These are phyloP conservation scores for Dalbergia cochinchinensis DNA, from an alignment of 306 rosid species.

Conservation along the genomic window DNA sequence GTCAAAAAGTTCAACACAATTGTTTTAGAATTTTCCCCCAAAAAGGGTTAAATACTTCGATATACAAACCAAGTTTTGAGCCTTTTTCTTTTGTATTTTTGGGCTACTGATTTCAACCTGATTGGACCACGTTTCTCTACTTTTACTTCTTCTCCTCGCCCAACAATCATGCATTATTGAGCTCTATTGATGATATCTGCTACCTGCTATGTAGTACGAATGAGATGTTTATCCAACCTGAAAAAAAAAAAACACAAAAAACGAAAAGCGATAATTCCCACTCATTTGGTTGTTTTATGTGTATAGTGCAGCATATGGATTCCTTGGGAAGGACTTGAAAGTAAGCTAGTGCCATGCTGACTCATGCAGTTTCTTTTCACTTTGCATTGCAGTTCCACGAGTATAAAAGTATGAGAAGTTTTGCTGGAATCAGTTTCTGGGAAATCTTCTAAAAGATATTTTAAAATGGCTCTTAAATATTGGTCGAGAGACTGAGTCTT, in stretches of 20 bases:
- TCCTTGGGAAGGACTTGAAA: not conserved
- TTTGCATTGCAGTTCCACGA: not conserved
- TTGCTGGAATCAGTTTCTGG: too few species aligned
- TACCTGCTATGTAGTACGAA: not conserved
- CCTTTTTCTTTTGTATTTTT: not conserved
- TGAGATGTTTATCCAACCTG: not conserved
- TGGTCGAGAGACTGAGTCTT: too few species aligned
- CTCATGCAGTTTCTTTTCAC: constrained; percentile 4
- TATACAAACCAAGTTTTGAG: not conserved
- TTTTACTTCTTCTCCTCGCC: not conserved
- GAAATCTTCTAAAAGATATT: too few species aligned
- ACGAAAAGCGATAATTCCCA: not conserved
- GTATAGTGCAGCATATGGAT: not conserved
- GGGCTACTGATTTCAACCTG: not conserved
- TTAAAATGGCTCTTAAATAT: too few species aligned
- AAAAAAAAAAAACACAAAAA: not conserved
- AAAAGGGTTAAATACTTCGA: not conserved
- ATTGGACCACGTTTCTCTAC: constrained; percentile 36
- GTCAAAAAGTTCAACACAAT: constrained; percentile 46
- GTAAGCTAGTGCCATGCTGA: not conserved
- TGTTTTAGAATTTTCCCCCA: not conserved
- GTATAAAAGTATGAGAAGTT: not conserved
- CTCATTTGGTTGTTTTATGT: not conserved
- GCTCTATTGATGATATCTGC: not conserved
- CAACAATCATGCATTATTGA: constrained; percentile 38